A percentile compares a stretch with the other conserved stretches of the same genome.
These are phyloP conservation scores for Solanum sparsipilum DNA, from an alignment of 257 asterid genomes.

Conservation along the genomic window DNA sequence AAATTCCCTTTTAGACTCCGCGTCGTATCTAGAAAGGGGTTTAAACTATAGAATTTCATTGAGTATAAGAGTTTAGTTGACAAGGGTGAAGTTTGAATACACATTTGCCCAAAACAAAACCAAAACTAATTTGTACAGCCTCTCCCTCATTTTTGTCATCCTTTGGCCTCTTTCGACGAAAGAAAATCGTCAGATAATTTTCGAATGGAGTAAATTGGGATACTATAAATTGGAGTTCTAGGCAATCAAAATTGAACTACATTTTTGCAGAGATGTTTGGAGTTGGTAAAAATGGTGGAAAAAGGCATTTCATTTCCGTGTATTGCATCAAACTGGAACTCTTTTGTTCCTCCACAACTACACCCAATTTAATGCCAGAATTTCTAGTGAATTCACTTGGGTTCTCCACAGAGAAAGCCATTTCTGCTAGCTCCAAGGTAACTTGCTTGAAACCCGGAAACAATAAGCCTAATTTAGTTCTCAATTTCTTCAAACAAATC, in stretches of 20 bases:
- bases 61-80: no score
- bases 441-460: background rate
- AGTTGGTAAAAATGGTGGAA: background rate
- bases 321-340: background rate
- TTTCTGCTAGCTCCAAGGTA: background rate
- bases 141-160: background rate
- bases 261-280: background rate
- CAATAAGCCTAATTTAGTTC: constrained; percentile 4
- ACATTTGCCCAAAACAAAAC: no score
- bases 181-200: no score
- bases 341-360: background rate
- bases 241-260: background rate
- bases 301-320: background rate
- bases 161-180: background rate
- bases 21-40: background rate
- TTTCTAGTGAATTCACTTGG: constrained; percentile 9
- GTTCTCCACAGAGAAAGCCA: constrained; percentile 12
- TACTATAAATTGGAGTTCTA: background rate
- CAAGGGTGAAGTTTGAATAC: no score
- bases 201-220: background rate
- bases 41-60: no score
- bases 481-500: constrained; percentile 6
- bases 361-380: constrained; percentile 1
- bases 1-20: background rate
- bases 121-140: background rate